A percentile compares a stretch with the other conserved stretches of the same genome.
phyloP scores from a whole-genome alignment of 1,284 basidiomycete species.

The Abortiporus biennis region DNA sequence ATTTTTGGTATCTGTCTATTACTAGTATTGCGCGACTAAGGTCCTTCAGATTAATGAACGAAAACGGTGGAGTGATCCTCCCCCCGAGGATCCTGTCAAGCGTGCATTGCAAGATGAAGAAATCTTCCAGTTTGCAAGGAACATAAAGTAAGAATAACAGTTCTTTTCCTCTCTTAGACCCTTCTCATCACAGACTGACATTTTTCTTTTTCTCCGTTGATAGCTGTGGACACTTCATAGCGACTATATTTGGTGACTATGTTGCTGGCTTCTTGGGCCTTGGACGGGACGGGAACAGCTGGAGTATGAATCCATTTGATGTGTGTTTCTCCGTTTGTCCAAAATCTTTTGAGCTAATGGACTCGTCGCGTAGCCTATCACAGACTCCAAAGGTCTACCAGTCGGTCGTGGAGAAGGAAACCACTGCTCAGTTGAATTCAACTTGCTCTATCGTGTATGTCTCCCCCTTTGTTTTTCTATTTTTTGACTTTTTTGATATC shows the following conservation, averaged over 20 bases:
- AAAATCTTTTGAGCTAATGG: background rate
- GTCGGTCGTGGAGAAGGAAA: conserved; percentile 68
- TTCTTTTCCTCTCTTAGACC: background rate
- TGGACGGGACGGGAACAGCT: conserved; percentile 50
- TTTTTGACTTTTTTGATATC: background rate
- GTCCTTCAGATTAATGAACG: conserved; percentile 65
- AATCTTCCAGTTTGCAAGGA: conserved; percentile 65
- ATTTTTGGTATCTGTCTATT: background rate
- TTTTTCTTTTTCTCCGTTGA: too few relatives aligned
- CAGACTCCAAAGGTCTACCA: conserved; percentile 37
- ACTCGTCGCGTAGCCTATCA: conserved; percentile 32
- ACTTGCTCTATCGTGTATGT: conserved; percentile 52
- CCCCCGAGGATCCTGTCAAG: conserved; percentile 24
- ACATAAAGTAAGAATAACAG: conserved; percentile 60
- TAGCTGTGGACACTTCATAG: conserved; percentile 46
- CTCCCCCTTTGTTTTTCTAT: background rate
- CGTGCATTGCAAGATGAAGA: conserved; percentile 53
- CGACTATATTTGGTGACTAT: conserved; percentile 67
- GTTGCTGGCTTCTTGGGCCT: conserved; percentile 66
- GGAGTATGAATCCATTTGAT: conserved; percentile 60
- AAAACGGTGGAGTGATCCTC: conserved; percentile 31
- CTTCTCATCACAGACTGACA: conserved; percentile 3
- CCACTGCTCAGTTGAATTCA: conserved; percentile 69
- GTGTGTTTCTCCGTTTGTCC: conserved; percentile 24
- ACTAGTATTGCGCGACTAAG: conserved; percentile 63